Evolutionary conservation across 768 basidiomycete genomes (phyloP), one percentile per base, ranked within the genome.

Genomic region (Calocybe cyanea): DNA sequence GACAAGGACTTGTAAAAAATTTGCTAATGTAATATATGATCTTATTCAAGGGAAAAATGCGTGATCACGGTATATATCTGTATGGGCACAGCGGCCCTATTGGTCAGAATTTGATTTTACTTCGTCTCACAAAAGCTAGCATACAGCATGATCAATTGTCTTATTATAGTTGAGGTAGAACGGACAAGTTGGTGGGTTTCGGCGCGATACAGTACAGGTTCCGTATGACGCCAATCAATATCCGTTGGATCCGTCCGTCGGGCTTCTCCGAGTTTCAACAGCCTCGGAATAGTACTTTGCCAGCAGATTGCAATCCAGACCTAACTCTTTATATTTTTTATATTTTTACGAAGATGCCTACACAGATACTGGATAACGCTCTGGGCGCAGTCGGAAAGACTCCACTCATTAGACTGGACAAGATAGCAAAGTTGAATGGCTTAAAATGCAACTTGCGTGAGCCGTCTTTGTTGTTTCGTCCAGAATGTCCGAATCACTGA

Each of bases 371-470:
- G 34, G 78, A 89, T 52, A 83, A 73, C 31, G 89, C 87, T 3
- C 80, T 93, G 32, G 91, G 81, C 20, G 90, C 89, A 7, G 82
- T 98, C 9, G 95, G 95, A 2, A 74, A 89, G 53, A 98, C 96
- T 0, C 96, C 95, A 2, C 77, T 99, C 55, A 78, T 99, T 53
- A 77, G 90, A 40, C 77, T 97, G 6, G 82, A 89, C 67, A 83
- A 81, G 59, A 76, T 96, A 10, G 87, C 90, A 6, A 64, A 72
- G 24, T 73, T 75, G 10, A 75, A 93, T 44, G 87, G 82, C 0
- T 66, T 97, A 20, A 81, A 85, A 60, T 98, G 95, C 67, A 96
- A 95, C 63, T 73, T 99, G 9, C 66, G 93, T 95, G 61, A 60
- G 92, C 72, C 33, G 34, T 35, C n/a, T 35, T 36, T 14, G 14